Evolutionary conservation across 1,284 basidiomycete species (phyloP).

Genomic region (Sporisorium sorghi): DNA sequence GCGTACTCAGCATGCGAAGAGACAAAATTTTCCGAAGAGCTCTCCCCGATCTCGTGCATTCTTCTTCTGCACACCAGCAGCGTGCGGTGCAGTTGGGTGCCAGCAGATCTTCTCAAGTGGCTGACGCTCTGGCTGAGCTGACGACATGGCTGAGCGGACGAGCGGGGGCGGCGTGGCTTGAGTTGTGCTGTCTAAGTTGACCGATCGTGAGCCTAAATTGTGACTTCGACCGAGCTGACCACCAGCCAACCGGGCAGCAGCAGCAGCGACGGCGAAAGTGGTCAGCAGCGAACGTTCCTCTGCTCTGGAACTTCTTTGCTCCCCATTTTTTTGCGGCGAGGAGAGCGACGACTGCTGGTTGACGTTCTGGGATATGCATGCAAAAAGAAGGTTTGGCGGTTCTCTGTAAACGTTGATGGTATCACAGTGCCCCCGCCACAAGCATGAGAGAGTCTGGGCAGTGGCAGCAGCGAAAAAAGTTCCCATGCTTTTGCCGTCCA

Average conservation of each 20-base stretch:
- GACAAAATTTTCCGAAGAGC: no score
- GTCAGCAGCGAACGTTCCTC: constrained; percentile 6
- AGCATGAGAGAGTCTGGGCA: no score
- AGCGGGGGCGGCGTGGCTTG: no score
- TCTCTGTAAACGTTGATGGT: neutral
- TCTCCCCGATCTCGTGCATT: neutral
- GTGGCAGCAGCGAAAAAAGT: neutral
- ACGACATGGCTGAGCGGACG: neutral
- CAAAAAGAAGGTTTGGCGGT: constrained; percentile 5
- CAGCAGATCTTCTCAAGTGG: neutral
- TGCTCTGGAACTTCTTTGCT: constrained; percentile 15
- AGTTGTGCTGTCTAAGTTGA: no score
- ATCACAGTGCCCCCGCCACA: constrained; percentile 5
- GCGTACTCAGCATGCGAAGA: no score
- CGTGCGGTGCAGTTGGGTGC: neutral
- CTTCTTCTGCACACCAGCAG: constrained; percentile 2
- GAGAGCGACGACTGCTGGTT: neutral
- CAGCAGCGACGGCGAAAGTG: no score
- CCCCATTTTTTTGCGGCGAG: neutral
- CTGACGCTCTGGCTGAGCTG: neutral
- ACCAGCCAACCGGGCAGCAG: no score
- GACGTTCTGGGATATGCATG: no score
- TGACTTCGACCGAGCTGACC: no score
- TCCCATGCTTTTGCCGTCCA: no score
- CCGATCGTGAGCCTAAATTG: constrained; percentile 37